A percentile compares a stretch with the other conserved stretches of the same genome.
phyloP scores from a whole-genome alignment of 495 filamentous ascomycete genomes.

The Apiosordaria backusii region DNA sequence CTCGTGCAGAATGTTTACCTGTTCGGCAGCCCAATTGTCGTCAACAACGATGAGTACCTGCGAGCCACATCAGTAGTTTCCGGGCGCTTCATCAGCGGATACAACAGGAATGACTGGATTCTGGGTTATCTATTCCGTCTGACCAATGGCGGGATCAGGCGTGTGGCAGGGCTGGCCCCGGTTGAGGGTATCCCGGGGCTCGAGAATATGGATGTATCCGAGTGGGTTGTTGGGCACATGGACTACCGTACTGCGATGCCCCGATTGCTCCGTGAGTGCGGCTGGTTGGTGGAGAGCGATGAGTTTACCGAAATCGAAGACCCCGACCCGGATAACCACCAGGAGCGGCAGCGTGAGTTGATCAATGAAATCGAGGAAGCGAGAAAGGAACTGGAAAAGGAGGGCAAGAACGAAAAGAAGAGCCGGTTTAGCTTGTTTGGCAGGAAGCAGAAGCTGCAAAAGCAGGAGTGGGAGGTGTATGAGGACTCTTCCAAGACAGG shows the following conservation, averaged over 20 bases:
- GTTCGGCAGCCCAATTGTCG: slow-evolving; percentile 88
- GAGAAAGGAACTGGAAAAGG: slow-evolving; percentile 73
- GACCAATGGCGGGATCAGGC: slow-evolving; percentile 87
- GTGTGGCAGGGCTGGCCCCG: slow-evolving; percentile 81
- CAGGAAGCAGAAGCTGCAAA: slow-evolving; percentile 64
- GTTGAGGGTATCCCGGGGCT: slow-evolving; percentile 73
- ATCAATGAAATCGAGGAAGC: slow-evolving; percentile 97
- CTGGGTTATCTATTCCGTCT: slow-evolving; percentile 94
- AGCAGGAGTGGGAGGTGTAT: slow-evolving; percentile 95
- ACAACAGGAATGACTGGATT: slow-evolving; percentile 95
- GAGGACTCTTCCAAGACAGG: slow-evolving; percentile 47
- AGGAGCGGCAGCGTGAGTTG: slow-evolving; percentile 81
- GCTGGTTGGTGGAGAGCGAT: slow-evolving; percentile 85
- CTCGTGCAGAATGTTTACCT: slow-evolving; percentile 94
- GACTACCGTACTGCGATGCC: slow-evolving; percentile 92
- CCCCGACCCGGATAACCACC: slow-evolving; percentile 90
- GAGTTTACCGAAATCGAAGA: slow-evolving; percentile 98
- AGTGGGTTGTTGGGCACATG: slow-evolving; percentile 91
- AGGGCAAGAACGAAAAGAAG: slow-evolving; percentile 40
- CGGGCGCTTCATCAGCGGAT: slow-evolving; percentile 92
- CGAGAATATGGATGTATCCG: slow-evolving; percentile 87
- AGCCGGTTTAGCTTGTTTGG: slow-evolving; percentile 70
- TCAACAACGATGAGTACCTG: slow-evolving; percentile 87
- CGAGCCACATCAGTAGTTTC: slow-evolving; percentile 76
- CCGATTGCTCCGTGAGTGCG: slow-evolving; percentile 69